phyloP scores from a whole-genome alignment of 2,329 filamentous ascomycete genomes.

The Xenosphaeropsis pyriputrescens region DNA sequence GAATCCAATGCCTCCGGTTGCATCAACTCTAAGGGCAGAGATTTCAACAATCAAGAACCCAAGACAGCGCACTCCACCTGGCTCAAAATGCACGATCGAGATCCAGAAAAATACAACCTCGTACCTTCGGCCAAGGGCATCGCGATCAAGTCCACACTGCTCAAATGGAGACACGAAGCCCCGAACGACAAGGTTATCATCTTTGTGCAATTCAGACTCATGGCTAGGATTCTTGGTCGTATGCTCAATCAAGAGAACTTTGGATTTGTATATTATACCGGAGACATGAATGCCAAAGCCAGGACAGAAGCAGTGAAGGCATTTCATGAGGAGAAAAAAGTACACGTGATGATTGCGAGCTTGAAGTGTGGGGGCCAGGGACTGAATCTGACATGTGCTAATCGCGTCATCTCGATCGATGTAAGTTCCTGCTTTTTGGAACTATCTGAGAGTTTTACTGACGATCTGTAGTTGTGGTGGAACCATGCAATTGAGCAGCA shows the following conservation, averaged over 20 bases:
- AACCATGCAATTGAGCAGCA: constrained; percentile 38
- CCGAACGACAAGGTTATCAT: constrained; percentile 34
- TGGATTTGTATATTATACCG: constrained; percentile 25
- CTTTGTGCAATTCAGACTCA: constrained; percentile 41
- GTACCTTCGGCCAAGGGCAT: constrained; percentile 24
- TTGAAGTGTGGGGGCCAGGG: constrained; percentile 36
- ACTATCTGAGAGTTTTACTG: too few relatives aligned
- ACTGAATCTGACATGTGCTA: constrained; percentile 44
- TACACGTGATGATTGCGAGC: constrained; percentile 36
- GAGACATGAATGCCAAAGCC: constrained; percentile 26
- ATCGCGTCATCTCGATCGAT: constrained; percentile 24
- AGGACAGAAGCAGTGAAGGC: constrained; percentile 28
- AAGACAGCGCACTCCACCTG: constrained; percentile 8
- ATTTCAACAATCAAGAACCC: constrained; percentile 13
- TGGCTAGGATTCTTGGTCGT: constrained; percentile 32
- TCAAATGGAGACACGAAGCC: constrained; percentile 26
- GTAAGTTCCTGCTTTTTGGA: neutral
- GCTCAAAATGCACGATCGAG: constrained; percentile 10
- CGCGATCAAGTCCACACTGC: constrained; percentile 18
- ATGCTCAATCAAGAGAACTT: constrained; percentile 35
- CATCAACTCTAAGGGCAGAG: constrained; percentile 6
- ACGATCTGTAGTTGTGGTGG: constrained; percentile 26
- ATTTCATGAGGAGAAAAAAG: constrained; percentile 25
- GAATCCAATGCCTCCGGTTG: too few relatives aligned
- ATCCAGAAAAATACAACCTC: constrained; percentile 6